Base-by-base conservation (phyloP, 768 basidiomycete genomes). In the Asterophora lycoperdoides region DNA sequence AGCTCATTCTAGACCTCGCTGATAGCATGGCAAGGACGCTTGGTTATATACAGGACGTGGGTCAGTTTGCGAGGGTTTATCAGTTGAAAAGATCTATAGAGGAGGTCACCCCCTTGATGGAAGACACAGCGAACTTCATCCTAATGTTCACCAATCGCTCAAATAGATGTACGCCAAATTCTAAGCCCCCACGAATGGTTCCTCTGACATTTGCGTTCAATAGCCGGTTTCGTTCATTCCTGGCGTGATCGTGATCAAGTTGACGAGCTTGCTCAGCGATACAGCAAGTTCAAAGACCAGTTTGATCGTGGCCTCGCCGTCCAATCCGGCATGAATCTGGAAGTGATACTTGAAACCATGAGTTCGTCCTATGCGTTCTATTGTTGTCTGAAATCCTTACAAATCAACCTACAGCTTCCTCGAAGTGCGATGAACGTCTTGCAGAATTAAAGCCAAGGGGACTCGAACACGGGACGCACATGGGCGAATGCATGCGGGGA, bases 221-320 rank as follows among this genome's bases (percentile, higher is more conserved):
- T 36, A 57, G 56, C 49, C 9, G 39, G 52, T 28, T 37, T 49
- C 9, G 34, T 59, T 32, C 48, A 48, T 26, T 28, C 56, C 5
- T 34, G 39, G 13, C 45, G 45, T 26, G 48, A 52, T 11, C 42
- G 40, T 10, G 52, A 58, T 9, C 47, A 58, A 40, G 42, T 61
- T 10, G 58, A 56, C 17, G 30, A 46, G 3, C 51, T 64, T 9
- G 53, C 46, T n/a, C 48, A 48, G 33, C 44, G 48, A 19, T 61
- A 52, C 42, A 32, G 45, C 4, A 49, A 50, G 2, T 61, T 64
- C 46, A 55, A 60, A 43, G 26, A 55, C 10, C 56, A 61, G 42
- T 62, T 62, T 39, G 59, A 61, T 43, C 56, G 59, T 5, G 63
- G 63, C 10, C 29, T 62, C 9, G 41, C 46, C 18, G 59, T 62